Conservation (phyloP, 23 red algal species). For the Cyanidium caldarium region DNA sequence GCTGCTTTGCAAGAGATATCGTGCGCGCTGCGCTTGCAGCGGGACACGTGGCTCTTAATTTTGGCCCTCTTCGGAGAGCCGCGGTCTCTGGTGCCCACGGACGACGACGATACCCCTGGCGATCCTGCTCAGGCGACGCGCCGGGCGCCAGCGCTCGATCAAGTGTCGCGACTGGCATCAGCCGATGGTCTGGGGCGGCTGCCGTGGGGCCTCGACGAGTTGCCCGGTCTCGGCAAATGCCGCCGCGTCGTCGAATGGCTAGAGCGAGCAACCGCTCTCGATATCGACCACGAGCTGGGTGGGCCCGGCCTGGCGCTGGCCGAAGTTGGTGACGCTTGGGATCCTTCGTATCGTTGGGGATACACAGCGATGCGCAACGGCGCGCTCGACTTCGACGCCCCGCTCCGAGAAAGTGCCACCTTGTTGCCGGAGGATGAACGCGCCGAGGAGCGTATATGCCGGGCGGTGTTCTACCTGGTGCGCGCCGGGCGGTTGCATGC, state of each 20-base stretch:
- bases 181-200: neutral
- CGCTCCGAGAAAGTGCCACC: neutral
- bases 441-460: neutral
- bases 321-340: neutral
- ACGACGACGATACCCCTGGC: no score
- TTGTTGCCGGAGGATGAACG: neutral
- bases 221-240: neutral
- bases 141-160: neutral
- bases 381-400: neutral
- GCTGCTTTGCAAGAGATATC: no score
- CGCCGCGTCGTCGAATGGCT: neutral
- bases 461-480: neutral
- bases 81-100: no score
- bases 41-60: no score
- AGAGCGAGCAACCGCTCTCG: neutral
- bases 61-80: no score
- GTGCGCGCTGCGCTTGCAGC: no score
- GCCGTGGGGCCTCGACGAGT: neutral
- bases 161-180: neutral
- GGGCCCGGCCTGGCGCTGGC: neutral
- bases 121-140: no score
- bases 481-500: neutral
- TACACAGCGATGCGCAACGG: neutral
- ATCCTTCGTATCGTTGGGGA: slow-evolving; percentile 2
- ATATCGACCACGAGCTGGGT: neutral